Percentiles rank a stretch among this genome's conserved stretches.
phyloP scores from a whole-genome alignment of 352 stramenopile species.

The Phytophthora constricta region DNA sequence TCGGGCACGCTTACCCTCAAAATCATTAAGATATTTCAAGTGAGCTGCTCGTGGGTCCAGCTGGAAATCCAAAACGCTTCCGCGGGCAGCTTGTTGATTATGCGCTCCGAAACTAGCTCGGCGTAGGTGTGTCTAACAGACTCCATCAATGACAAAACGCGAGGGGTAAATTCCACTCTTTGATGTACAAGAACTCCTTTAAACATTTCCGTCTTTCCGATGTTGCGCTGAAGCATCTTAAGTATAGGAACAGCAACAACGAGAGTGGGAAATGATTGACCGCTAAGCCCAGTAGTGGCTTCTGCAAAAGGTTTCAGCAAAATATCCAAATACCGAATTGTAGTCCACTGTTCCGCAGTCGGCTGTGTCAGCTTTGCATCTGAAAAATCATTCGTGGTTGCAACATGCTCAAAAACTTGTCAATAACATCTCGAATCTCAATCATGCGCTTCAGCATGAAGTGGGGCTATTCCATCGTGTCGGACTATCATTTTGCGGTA shows the following conservation, averaged over 20 bases:
- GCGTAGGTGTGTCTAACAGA: neutral
- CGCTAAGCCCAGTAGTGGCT: neutral
- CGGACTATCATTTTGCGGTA: neutral
- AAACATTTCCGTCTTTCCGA: neutral
- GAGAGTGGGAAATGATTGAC: slow-evolving; percentile 4
- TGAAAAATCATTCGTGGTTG: neutral
- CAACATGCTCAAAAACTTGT: neutral
- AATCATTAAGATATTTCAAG: neutral
- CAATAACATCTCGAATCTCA: neutral
- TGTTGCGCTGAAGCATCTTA: neutral
- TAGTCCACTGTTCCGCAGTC: slow-evolving; percentile 9
- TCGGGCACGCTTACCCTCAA: neutral
- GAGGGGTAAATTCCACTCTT: neutral
- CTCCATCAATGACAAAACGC: neutral
- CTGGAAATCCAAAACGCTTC: slow-evolving; percentile 1
- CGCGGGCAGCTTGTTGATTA: neutral
- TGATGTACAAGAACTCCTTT: neutral
- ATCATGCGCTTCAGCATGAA: slow-evolving; percentile 2
- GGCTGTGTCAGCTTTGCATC: neutral
- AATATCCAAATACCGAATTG: neutral
- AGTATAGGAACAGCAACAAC: neutral
- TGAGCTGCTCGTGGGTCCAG: slow-evolving; percentile 1
- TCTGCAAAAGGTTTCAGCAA: neutral
- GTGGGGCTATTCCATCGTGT: slow-evolving; percentile 2
- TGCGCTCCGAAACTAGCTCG: neutral